Percentiles rank a stretch among this genome's conserved stretches.
These are phyloP conservation scores for Davidsoniella virescens DNA, from an alignment of 2,329 filamentous ascomycete species.

Conservation along the genomic window DNA sequence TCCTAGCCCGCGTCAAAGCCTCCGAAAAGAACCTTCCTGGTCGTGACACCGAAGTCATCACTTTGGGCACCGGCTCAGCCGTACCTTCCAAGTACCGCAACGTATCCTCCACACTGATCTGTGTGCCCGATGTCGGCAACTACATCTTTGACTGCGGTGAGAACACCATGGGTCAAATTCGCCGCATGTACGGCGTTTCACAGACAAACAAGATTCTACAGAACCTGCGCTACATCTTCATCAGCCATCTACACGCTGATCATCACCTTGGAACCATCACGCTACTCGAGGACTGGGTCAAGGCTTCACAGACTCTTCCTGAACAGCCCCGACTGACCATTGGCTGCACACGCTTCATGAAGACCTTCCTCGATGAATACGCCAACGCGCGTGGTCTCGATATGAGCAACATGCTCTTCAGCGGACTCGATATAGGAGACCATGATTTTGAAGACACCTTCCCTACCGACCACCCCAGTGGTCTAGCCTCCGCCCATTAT, in stretches of 20 bases:
- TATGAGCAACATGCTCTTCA: slow-evolving; percentile 33
- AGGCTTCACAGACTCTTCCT: slow-evolving; percentile 27
- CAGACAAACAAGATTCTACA: slow-evolving; percentile 55
- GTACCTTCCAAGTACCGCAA: slow-evolving; percentile 88
- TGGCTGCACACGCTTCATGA: slow-evolving; percentile 55
- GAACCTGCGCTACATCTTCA: slow-evolving; percentile 71
- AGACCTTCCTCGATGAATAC: slow-evolving; percentile 65
- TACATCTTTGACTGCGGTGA: slow-evolving; percentile 88
- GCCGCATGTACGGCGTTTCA: slow-evolving; percentile 50
- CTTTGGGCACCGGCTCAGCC: slow-evolving; percentile 82
- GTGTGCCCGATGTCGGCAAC: slow-evolving; percentile 70
- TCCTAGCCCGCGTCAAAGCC: slow-evolving; percentile 32
- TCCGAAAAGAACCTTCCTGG: slow-evolving; percentile 51
- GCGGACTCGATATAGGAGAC: slow-evolving; percentile 11
- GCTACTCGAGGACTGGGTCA: slow-evolving; percentile 70
- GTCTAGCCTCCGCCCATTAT: slow-evolving; percentile 50
- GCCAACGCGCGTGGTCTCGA: slow-evolving; percentile 62
- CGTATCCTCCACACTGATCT: slow-evolving; percentile 73
- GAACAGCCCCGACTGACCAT: slow-evolving; percentile 37
- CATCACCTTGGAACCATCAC: slow-evolving; percentile 78
- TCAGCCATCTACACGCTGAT: slow-evolving; percentile 91
- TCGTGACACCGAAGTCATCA: slow-evolving; percentile 64
- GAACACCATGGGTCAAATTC: slow-evolving; percentile 76
- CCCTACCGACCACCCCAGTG: slow-evolving; percentile 30
- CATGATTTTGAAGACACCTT: slow-evolving; percentile 20